phyloP scores from a whole-genome alignment of 2,329 filamentous ascomycete species.

The Whalleya microplaca region DNA sequence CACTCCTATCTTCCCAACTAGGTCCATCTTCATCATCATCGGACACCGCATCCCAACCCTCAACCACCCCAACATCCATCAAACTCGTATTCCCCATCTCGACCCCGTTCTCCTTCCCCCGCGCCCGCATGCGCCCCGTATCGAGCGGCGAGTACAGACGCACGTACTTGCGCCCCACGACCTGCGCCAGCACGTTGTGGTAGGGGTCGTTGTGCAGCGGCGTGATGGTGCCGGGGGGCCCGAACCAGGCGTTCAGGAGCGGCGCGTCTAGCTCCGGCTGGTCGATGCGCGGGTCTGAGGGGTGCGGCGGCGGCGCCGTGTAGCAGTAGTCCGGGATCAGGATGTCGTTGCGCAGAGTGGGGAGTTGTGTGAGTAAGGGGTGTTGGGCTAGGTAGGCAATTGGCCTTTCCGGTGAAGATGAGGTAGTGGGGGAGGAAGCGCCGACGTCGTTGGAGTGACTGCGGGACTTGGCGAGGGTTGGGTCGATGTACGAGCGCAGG shows the following conservation, averaged over 20 bases:
- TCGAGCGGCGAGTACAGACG: conserved; percentile 77
- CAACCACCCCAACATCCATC: conserved; percentile 74
- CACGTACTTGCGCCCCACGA: conserved; percentile 91
- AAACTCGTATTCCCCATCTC: conserved; percentile 91
- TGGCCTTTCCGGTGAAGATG: conserved; percentile 7
- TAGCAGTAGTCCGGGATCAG: conserved; percentile 84
- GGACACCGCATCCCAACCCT: conserved; percentile 57
- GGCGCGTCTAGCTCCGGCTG: conserved; percentile 59
- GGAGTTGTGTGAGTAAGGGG: conserved; percentile 82
- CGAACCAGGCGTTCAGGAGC: conserved; percentile 89
- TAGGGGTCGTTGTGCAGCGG: conserved; percentile 94
- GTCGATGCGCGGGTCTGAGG: conserved; percentile 40
- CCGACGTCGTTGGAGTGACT: neutral
- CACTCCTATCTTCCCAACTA: conserved; percentile 42
- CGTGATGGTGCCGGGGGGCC: conserved; percentile 84
- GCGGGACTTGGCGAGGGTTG: conserved; percentile 22
- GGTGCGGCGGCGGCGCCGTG: conserved; percentile 64
- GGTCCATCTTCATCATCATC: conserved; percentile 34
- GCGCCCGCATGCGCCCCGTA: conserved; percentile 61
- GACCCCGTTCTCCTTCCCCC: conserved; percentile 68
- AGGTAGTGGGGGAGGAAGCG: neutral
- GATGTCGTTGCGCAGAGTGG: conserved; percentile 75
- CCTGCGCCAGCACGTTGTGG: conserved; percentile 88
- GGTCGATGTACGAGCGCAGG: conserved; percentile 61
- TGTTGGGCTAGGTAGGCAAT: conserved; percentile 91